A percentile compares a stretch with the other conserved stretches of the same genome.
Evolutionary conservation across 371 early-diverging fungal genomes (phyloP).

Genomic region (Mucor sp.): DNA sequence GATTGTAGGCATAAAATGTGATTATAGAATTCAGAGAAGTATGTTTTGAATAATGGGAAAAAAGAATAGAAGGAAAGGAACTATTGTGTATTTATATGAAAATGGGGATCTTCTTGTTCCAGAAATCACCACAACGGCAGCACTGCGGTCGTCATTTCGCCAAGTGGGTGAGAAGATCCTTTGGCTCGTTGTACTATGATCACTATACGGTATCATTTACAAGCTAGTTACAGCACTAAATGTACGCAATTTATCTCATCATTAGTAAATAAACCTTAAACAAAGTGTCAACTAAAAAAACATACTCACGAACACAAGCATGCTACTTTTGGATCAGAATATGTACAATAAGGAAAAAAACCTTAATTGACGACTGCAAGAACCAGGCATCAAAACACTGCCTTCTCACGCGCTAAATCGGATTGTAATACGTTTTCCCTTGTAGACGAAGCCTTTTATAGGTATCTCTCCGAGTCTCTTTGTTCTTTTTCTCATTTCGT

Average conservation of each 20-base stretch:
- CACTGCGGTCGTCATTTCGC: background rate
- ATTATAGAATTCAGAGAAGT: background rate
- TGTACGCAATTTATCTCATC: background rate
- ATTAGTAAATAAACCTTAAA: background rate
- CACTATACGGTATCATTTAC: background rate
- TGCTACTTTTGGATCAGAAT: background rate
- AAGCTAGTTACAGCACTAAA: background rate
- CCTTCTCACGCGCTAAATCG: conserved; percentile 4
- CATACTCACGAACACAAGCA: conserved; percentile 10
- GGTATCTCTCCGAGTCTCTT: background rate
- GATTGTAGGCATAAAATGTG: background rate
- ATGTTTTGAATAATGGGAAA: background rate
- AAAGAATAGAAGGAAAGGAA: conserved; percentile 1
- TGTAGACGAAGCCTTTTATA: background rate
- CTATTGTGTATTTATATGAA: background rate
- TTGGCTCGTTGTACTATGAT: background rate
- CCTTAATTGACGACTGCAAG: background rate
- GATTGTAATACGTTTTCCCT: conserved; percentile 7
- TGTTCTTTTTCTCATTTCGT: background rate
- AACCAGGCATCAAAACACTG: background rate
- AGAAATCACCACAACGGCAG: background rate
- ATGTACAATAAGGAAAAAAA: background rate
- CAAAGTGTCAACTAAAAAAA: background rate
- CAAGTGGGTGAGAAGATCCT: background rate
- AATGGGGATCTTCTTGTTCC: background rate